Percentiles rank a stretch among this genome's conserved stretches.
phyloP scores from a whole-genome alignment of 768 basidiomycete species.

The Mycena olivaceomarginata region DNA sequence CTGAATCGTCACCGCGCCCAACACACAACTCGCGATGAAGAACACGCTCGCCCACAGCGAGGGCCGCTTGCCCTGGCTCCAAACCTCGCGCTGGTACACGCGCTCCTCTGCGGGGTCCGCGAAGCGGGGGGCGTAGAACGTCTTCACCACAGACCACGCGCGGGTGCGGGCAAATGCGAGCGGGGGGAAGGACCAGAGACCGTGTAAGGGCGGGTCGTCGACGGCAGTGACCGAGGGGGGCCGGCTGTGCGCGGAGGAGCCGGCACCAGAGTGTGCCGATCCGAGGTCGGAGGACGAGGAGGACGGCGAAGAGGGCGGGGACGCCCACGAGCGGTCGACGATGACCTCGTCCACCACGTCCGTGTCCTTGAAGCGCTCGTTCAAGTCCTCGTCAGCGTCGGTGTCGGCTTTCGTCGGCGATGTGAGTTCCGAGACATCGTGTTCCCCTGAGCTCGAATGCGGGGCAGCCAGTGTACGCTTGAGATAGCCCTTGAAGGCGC shows the following conservation, averaged over 20 bases:
- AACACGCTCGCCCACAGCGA: constrained; percentile 47
- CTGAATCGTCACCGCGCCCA: constrained; percentile 47
- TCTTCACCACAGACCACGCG: constrained; percentile 20
- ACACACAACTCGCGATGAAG: constrained; percentile 50
- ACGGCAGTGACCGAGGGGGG: constrained; percentile 22
- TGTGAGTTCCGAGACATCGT: constrained; percentile 2
- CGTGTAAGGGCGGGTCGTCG: constrained; percentile 8
- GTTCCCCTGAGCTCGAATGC: constrained; percentile 32
- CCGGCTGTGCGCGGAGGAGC: constrained; percentile 38
- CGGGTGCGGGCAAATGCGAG: constrained; percentile 21
- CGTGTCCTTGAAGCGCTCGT: constrained; percentile 28
- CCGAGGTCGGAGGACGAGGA: constrained; percentile 53
- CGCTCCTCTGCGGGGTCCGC: constrained; percentile 39
- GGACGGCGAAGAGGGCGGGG: too few relatives aligned
- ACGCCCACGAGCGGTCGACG: constrained; percentile 71
- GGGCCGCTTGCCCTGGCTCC: constrained; percentile 40
- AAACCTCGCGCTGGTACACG: constrained; percentile 46
- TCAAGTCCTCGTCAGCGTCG: neutral
- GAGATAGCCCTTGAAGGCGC: constrained; percentile 17
- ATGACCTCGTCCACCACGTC: constrained; percentile 74
- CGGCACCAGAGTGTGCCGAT: constrained; percentile 54
- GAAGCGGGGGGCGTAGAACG: constrained; percentile 46
- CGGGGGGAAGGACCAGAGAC: constrained; percentile 38
- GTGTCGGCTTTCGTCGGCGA: neutral
- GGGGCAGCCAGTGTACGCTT: constrained; percentile 40